Conservation (phyloP, 108 stramenopile genomes). For the Nannochloropsis gaditana region DNA sequence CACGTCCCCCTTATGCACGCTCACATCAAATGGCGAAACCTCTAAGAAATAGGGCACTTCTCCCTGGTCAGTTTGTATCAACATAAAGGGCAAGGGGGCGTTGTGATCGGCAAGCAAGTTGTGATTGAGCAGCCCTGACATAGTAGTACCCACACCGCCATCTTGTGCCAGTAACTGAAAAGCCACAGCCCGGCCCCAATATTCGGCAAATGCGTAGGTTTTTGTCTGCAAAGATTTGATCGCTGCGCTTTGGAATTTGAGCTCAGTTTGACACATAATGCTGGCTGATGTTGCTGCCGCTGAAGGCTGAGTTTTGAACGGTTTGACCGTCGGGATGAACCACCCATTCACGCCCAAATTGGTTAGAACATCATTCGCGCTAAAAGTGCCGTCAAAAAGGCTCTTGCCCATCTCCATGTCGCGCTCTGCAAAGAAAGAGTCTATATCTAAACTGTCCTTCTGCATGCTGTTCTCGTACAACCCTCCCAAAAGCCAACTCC, state of each 20-base stretch:
- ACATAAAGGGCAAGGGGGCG: not conserved
- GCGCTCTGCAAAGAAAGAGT: not conserved
- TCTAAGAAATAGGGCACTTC: too few relatives aligned
- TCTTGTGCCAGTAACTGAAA: not conserved
- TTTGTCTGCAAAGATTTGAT: not conserved
- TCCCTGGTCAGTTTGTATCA: not conserved
- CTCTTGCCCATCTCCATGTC: not conserved
- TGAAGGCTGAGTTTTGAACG: not conserved
- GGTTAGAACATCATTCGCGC: slow-evolving; percentile 11
- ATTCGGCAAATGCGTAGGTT: not conserved
- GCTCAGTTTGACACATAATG: not conserved
- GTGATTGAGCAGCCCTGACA: not conserved
- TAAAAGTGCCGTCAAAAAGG: not conserved
- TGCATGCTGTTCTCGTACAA: not conserved
- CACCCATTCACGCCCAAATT: not conserved
- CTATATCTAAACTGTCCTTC: not conserved
- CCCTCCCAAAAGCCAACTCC: not conserved
- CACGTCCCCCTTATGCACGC: not conserved
- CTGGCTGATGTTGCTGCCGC: not conserved
- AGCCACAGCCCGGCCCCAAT: not conserved
- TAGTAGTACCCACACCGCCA: not conserved
- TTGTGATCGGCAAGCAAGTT: not conserved
- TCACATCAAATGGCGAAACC: slow-evolving; percentile 11
- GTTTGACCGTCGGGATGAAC: not conserved
- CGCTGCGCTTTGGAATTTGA: not conserved